phyloP scores from a whole-genome alignment of 768 basidiomycete genomes.

The Leucocoprinus birnbaumii region DNA sequence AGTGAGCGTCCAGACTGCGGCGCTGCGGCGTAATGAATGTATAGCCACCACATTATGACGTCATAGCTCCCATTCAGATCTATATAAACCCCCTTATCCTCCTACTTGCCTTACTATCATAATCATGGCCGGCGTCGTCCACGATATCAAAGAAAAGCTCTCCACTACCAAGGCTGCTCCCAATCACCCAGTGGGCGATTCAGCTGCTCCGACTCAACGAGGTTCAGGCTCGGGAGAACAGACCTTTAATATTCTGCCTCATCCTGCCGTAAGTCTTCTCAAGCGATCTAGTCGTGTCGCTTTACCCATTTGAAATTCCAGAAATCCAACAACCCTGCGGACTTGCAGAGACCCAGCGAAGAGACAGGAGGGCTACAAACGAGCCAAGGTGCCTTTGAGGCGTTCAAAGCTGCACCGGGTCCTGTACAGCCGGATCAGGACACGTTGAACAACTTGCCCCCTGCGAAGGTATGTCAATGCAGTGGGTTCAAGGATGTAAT shows the following conservation, averaged over 20 bases:
- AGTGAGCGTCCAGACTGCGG: background rate
- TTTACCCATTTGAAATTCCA: conserved; percentile 17
- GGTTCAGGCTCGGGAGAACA: conserved; percentile 28
- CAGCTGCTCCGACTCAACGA: conserved; percentile 9
- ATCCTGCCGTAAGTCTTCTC: conserved; percentile 47
- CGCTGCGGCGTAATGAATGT: background rate
- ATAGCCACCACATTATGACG: background rate
- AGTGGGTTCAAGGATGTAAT: too few relatives aligned
- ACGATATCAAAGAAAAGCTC: conserved; percentile 23
- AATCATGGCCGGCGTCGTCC: conserved; percentile 23
- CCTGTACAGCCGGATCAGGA: conserved; percentile 48
- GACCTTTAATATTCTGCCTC: conserved; percentile 51
- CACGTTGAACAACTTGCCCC: conserved; percentile 40
- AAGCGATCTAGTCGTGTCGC: background rate
- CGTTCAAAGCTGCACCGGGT: conserved; percentile 44
- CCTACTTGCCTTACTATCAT: background rate
- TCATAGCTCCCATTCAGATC: background rate
- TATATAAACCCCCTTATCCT: conserved; percentile 4
- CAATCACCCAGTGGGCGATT: background rate
- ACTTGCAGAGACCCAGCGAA: conserved; percentile 42
- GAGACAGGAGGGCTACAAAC: conserved; percentile 35
- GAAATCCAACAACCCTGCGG: conserved; percentile 62
- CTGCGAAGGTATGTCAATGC: conserved; percentile 40
- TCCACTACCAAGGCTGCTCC: background rate
- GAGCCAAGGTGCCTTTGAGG: conserved; percentile 29